Evolutionary conservation across 768 basidiomycete species (phyloP).

Genomic region (Mycena floridula): DNA sequence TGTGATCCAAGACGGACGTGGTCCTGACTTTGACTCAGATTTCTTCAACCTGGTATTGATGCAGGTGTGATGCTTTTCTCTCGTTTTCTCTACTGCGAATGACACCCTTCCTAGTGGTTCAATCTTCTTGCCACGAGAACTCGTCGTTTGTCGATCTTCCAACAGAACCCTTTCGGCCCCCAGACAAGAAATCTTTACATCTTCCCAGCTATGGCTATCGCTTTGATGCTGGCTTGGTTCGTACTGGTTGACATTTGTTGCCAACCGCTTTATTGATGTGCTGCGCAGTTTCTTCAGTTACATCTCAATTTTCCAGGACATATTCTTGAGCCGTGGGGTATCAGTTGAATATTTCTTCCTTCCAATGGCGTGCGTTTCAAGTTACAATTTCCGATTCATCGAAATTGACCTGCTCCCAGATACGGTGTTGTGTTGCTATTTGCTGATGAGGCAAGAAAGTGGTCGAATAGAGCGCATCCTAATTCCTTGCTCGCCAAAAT

Average conservation of each 20-base stretch:
- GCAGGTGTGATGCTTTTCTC: background rate
- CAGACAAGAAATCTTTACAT: constrained; percentile 33
- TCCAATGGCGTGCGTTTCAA: background rate
- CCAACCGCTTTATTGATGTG: background rate
- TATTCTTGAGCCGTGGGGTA: background rate
- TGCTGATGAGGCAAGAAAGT: constrained; percentile 24
- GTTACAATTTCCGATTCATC: background rate
- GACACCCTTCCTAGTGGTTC: constrained; percentile 32
- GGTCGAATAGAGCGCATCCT: constrained; percentile 12
- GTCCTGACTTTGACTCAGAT: background rate
- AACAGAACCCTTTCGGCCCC: constrained; percentile 37
- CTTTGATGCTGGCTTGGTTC: background rate
- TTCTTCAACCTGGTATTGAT: background rate
- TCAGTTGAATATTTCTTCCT: background rate
- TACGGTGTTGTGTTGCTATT: constrained; percentile 28
- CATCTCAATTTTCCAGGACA: background rate
- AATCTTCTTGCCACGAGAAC: constrained; percentile 53
- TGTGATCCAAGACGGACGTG: background rate
- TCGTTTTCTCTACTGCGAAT: constrained; percentile 1
- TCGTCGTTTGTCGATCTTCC: constrained; percentile 47
- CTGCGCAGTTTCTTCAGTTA: background rate
- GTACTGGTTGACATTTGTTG: background rate
- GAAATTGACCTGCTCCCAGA: background rate
- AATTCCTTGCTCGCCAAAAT: constrained; percentile 11
- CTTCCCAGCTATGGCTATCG: background rate